Evolutionary conservation across 495 filamentous ascomycete genomes (phyloP).

Genomic region (Cenococcum geophilum): DNA sequence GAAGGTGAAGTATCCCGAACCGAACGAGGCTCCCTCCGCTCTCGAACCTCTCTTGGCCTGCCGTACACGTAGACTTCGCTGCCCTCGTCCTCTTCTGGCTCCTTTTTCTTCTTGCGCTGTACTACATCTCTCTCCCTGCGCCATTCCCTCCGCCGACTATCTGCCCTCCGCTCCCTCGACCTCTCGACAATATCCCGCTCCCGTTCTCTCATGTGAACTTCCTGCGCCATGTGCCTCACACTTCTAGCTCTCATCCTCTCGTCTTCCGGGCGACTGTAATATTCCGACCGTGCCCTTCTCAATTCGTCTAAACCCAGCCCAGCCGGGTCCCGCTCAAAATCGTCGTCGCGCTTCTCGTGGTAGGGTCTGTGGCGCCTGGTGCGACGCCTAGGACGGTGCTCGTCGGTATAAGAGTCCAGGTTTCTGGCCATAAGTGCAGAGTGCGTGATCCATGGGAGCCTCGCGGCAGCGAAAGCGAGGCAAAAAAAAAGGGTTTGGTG

Average conservation of each 20-base stretch:
- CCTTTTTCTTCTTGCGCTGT: conserved; percentile 16
- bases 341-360: background rate
- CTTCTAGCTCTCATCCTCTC: background rate
- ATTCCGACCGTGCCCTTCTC: background rate
- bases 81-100: conserved; percentile 8
- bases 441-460: background rate
- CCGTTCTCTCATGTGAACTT: background rate
- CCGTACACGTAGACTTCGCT: conserved; percentile 28
- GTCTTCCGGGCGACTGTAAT: background rate
- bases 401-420: background rate
- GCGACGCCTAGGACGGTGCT: background rate
- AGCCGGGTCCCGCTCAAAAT: background rate
- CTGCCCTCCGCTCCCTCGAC: background rate
- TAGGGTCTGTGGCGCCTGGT: background rate
- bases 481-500: background rate
- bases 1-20: conserved; percentile 7
- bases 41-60: conserved; percentile 14
- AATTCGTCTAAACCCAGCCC: background rate
- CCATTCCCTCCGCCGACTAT: background rate
- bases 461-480: background rate
- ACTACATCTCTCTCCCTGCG: conserved; percentile 9
- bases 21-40: conserved; percentile 14
- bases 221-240: background rate
- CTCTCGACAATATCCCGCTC: background rate
- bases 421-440: background rate